Base-by-base conservation (phyloP, 768 basidiomycete species). In the Grammothele lineata region DNA sequence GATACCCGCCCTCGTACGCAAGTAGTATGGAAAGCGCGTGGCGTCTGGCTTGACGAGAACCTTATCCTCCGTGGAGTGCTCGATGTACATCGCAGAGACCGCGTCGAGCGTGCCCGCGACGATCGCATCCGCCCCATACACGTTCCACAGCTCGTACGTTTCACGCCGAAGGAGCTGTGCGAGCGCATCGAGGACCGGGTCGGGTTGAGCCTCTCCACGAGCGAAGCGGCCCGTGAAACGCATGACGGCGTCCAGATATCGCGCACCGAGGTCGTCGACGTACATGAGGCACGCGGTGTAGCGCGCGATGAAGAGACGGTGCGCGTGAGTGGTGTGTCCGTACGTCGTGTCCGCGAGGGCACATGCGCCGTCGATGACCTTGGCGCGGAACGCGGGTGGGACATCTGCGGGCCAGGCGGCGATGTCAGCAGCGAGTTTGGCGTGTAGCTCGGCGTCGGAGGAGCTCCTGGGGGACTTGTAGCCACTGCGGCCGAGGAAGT, bases 271-370 rank as follows among this genome's bases (percentile, higher is more conserved):
- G 48, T 76, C 71, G 50, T 76, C 74, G 23, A 68, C 46, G 34
- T 56, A 67, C 40, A 66, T 64, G n/a, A 60, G 42, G 37, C 63
- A 68, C 0, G 70, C 62, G 1, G 73, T 74, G 51, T 63, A 74
- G 8, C 74, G 57, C 3, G 70, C 65, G 24, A 74, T 67, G 48
- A 64, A 60, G 5, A 70, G 60, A 40, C 59, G 59, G 1, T 61
- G 63, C 25, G 66, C 48, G 53, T 45, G 38, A 15, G 33, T 17
- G 18, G 41, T 53, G 12, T 57, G 55, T 2, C 33, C 32, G 49
- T 53, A 57, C 10, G 51, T 50, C 15, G 45, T 48, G 26, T 51
- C 44, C 5, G 40, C 50, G 40, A 42, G 37, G 40, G n/a, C 25
- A 19, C 44, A 45, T 27, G 37, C 21, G 10, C 35, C 34, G 14